phyloP scores from a whole-genome alignment of 345 rosid genomes.

The Aurinia saxatilis region DNA sequence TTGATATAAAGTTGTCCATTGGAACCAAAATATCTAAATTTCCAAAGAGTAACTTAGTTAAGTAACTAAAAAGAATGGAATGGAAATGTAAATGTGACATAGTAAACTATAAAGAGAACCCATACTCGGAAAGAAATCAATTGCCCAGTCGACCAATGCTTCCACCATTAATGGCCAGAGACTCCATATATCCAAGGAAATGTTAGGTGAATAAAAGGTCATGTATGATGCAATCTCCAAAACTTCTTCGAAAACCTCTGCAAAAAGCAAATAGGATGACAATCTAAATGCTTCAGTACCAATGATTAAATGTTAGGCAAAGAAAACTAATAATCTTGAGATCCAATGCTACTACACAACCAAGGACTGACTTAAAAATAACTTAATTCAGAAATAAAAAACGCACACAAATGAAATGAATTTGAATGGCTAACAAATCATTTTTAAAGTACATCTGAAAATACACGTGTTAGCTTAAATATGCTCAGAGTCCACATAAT shows the following conservation, averaged over 20 bases:
- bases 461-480: not conserved
- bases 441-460: not conserved
- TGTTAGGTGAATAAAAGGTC: conserved; percentile 94
- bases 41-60: conserved; percentile 10
- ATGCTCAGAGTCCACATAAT: conserved; percentile 3
- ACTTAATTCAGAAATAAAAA: not conserved
- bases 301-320: not conserved
- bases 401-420: not conserved
- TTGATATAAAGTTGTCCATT: conserved; percentile 87
- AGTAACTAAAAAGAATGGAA: not conserved
- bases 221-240: conserved; percentile 96
- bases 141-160: conserved; percentile 94
- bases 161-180: conserved; percentile 98
- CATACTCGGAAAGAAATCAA: conserved; percentile 89
- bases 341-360: conserved; percentile 16
- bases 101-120: conserved; percentile 7
- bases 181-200: conserved; percentile 94
- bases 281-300: not conserved
- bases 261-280: conserved; percentile 19
- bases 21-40: conserved; percentile 90
- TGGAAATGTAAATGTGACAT: not conserved
- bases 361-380: not conserved
- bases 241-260: conserved; percentile 99
- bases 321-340: not conserved
- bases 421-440: not conserved